These are phyloP conservation scores for Naganishia onofrii DNA, from an alignment of 768 basidiomycete species.

Conservation along the genomic window DNA sequence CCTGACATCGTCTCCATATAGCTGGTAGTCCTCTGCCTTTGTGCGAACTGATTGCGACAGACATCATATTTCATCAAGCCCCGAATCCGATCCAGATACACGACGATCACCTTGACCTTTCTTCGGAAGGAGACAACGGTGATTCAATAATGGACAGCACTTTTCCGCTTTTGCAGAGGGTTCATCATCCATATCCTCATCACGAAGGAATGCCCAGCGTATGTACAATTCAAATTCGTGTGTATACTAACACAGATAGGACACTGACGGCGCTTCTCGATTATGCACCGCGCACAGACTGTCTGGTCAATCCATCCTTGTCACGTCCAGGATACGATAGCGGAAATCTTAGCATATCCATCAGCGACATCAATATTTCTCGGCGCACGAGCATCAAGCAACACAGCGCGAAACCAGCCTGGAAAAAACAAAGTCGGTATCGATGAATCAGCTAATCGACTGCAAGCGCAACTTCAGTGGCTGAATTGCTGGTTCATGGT, in stretches of 20 bases:
- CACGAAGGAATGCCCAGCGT: neutral
- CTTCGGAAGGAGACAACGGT: neutral
- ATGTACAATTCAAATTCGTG: neutral
- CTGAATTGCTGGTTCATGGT: constrained; percentile 23
- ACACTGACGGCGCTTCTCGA: neutral
- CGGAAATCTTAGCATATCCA: constrained; percentile 3
- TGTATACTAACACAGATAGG: neutral
- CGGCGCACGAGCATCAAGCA: neutral
- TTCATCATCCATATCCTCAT: constrained; percentile 6
- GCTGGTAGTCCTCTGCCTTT: constrained; percentile 1
- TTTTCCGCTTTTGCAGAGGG: constrained; percentile 10
- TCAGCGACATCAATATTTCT: neutral
- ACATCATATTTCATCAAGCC: neutral
- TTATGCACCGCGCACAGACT: neutral
- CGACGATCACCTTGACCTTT: constrained; percentile 12
- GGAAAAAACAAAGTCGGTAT: neutral
- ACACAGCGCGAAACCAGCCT: neutral
- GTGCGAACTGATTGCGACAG: neutral
- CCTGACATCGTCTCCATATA: neutral
- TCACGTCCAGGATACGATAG: constrained; percentile 12
- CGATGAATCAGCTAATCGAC: neutral
- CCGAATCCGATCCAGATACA: neutral
- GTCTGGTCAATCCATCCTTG: constrained; percentile 20
- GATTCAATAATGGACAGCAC: too few relatives aligned
- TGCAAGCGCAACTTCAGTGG: neutral